A percentile compares a stretch with the other conserved stretches of the same genome.
These are phyloP conservation scores for Neofusicoccum cordaticola DNA, from an alignment of 2,329 filamentous ascomycete genomes.

Conservation along the genomic window DNA sequence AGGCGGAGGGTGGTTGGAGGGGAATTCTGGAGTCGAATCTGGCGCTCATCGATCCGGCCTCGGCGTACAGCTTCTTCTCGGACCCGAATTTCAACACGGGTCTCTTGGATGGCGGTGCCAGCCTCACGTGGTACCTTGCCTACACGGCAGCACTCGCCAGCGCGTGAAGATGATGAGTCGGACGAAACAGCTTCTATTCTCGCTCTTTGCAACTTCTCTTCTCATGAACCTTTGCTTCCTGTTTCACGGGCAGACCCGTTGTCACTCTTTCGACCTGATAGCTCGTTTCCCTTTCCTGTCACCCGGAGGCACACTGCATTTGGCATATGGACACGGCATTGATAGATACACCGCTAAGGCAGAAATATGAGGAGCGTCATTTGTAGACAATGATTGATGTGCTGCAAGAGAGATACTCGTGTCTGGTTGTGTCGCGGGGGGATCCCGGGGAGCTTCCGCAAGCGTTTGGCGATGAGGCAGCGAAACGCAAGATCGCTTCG, in stretches of 20 bases:
- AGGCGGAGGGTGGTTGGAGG: conserved; percentile 74
- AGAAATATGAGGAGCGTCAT: not conserved
- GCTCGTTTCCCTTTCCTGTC: not conserved
- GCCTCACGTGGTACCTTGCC: conserved; percentile 39
- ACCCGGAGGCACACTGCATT: not conserved
- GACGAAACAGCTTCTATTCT: not conserved
- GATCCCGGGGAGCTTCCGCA: not conserved
- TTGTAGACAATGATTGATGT: not conserved
- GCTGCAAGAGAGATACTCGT: not conserved
- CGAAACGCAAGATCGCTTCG: not conserved
- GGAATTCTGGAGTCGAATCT: conserved; percentile 78
- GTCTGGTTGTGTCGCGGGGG: not conserved
- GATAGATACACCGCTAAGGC: not conserved
- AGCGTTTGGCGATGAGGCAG: not conserved
- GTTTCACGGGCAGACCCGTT: not conserved
- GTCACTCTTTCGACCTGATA: not conserved
- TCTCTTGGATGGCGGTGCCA: conserved; percentile 72
- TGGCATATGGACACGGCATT: not conserved
- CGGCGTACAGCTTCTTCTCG: conserved; percentile 74
- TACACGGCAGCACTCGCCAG: conserved; percentile 32
- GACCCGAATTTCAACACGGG: not conserved
- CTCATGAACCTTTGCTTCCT: not conserved
- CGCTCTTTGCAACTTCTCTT: not conserved
- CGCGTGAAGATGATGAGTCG: not conserved
- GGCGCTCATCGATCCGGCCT: conserved; percentile 68